Evolutionary conservation across 2,329 filamentous ascomycete species (phyloP).

Genomic region (Arthrobotrys entomopaga): DNA sequence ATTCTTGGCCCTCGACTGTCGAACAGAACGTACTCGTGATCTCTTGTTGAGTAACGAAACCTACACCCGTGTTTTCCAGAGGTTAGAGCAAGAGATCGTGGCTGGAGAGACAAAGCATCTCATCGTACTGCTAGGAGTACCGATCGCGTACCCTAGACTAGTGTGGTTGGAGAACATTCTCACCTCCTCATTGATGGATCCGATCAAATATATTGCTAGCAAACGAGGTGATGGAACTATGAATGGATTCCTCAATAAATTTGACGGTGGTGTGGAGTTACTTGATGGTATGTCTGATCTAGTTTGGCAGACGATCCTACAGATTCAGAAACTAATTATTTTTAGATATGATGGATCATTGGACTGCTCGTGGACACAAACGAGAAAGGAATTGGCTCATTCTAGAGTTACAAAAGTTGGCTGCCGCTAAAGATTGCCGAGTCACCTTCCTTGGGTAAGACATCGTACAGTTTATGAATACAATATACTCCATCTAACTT

Average conservation of each 20-base stretch:
- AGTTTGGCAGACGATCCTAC: not conserved
- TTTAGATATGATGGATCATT: conserved; percentile 81
- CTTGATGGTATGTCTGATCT: conserved; percentile 70
- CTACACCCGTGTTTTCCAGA: conserved; percentile 86
- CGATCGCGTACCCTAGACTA: conserved; percentile 80
- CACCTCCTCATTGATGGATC: conserved; percentile 85
- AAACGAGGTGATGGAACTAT: conserved; percentile 72
- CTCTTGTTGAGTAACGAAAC: conserved; percentile 83
- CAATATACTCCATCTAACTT: conserved; percentile 6
- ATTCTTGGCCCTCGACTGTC: conserved; percentile 87
- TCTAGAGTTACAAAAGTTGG: conserved; percentile 84
- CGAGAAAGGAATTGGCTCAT: conserved; percentile 80
- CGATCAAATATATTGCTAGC: conserved; percentile 86
- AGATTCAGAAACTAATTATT: conserved; percentile 5
- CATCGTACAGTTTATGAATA: not conserved
- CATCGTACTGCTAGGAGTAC: conserved; percentile 85
- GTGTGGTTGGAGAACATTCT: conserved; percentile 80
- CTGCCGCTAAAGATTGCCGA: conserved; percentile 89
- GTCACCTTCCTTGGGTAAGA: conserved; percentile 82
- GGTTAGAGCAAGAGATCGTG: conserved; percentile 81
- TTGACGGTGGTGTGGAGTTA: conserved; percentile 91
- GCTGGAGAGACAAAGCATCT: conserved; percentile 89
- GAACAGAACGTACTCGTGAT: conserved; percentile 86
- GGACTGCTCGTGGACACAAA: conserved; percentile 96
- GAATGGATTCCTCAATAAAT: conserved; percentile 82